Evolutionary conservation across 306 rosid genomes (phyloP).

Genomic region (Cicer cuneatum): DNA sequence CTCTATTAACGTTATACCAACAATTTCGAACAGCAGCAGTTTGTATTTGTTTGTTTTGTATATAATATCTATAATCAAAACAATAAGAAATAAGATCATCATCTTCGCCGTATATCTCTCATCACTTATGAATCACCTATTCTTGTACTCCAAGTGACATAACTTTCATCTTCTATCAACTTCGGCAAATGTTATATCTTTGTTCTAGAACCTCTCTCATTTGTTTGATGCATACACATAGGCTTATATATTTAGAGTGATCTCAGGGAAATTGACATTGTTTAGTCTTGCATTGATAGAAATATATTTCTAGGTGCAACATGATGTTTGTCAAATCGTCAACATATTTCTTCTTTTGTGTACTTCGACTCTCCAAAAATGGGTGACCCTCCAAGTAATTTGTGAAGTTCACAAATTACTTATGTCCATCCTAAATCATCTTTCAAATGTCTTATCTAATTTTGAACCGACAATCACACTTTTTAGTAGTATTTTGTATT

Average conservation of each 20-base stretch:
- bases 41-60: neutral
- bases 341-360: neutral
- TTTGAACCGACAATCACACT: neutral
- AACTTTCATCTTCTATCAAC: neutral
- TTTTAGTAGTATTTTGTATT: neutral
- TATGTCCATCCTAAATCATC: neutral
- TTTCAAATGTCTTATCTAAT: neutral
- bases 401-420: neutral
- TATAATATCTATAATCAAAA: neutral
- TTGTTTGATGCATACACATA: neutral
- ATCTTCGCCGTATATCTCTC: neutral
- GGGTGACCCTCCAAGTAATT: neutral
- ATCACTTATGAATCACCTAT: neutral
- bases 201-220: neutral
- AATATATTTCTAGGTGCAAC: neutral
- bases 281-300: neutral
- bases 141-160: neutral
- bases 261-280: neutral
- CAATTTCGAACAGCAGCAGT: neutral
- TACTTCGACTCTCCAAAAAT: neutral
- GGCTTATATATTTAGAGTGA: neutral
- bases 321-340: neutral
- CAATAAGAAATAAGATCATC: neutral
- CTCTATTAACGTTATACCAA: neutral
- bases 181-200: neutral